Percentiles rank a stretch among this genome's conserved stretches.
These are phyloP conservation scores for Zarea fungicola DNA, from an alignment of 2,329 filamentous ascomycete genomes.

Conservation along the genomic window DNA sequence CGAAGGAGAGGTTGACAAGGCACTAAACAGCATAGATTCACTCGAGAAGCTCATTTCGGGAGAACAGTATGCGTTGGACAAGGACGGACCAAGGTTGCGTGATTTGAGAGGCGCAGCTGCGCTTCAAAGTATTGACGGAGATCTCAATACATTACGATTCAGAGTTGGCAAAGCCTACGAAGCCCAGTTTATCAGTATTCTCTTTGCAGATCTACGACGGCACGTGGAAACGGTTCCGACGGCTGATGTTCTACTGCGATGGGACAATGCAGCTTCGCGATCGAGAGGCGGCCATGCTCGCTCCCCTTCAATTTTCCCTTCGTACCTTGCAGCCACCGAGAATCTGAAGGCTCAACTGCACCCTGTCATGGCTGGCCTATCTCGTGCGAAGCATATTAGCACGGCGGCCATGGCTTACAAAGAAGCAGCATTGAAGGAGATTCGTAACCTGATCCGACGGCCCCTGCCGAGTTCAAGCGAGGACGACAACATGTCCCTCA, in stretches of 20 bases:
- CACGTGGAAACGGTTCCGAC: conserved; percentile 70
- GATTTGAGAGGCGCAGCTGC: conserved; percentile 75
- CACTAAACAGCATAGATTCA: conserved; percentile 69
- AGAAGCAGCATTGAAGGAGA: conserved; percentile 77
- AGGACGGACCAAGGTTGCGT: conserved; percentile 38
- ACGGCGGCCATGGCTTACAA: conserved; percentile 80
- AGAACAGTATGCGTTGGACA: conserved; percentile 41
- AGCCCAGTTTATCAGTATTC: conserved; percentile 66
- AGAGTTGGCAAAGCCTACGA: conserved; percentile 88
- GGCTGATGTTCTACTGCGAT: conserved; percentile 73
- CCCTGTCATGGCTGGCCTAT: conserved; percentile 70
- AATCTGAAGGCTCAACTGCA: conserved; percentile 65
- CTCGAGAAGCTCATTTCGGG: conserved; percentile 79
- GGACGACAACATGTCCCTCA: conserved; percentile 86
- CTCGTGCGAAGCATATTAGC: conserved; percentile 72
- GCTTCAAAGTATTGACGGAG: conserved; percentile 71
- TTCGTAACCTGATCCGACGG: conserved; percentile 76
- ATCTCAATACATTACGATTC: conserved; percentile 68
- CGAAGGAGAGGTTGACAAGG: conserved; percentile 73
- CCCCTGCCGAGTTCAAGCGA: conserved; percentile 90
- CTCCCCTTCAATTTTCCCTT: conserved; percentile 64
- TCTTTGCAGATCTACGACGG: conserved; percentile 74
- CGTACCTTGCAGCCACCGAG: conserved; percentile 71
- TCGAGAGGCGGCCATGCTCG: conserved; percentile 65
- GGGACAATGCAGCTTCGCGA: conserved; percentile 72